Evolutionary conservation across 306 rosid genomes (phyloP), one percentile per base, ranked within the genome.

Genomic region (Lathyrus aphaca): DNA sequence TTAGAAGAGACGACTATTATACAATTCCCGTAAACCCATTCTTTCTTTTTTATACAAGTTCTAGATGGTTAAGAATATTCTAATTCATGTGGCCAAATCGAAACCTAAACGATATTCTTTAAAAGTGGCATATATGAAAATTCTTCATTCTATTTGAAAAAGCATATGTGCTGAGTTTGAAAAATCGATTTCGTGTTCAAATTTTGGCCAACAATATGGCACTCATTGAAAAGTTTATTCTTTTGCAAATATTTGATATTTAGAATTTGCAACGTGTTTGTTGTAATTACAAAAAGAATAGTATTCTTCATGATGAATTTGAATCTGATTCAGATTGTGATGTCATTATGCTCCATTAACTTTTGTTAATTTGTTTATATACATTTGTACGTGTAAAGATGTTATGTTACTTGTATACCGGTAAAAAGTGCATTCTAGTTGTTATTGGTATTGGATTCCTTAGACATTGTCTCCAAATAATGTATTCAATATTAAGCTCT

Each of bases 151-250:
- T 9, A 16, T 9, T 23, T 10, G 32, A 75, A 37, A 54, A 2
- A 49, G 79, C 74, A 85, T 69, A 69, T 62, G 79, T 78, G 74
- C 78, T 39, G 50, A 12, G 63, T 75, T 78, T 78, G 45, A 54
- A 65, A 73, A 43, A 59, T 61, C 40, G 71, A 23, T 58, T 58
- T 50, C 66, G 70, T 66, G 84, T 57, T 74, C 57, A 63, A 60
- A 54, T 58, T 64, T 80, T 68, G 64, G 81, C 79, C 87, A 74
- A 64, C 67, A 69, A 69, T 4, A 51, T 77, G 69, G 57, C 70
- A 43, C 17, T 57, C 30, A 43, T 42, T 66, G 43, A 17, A 79
- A 74, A 74, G 58, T 65, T 64, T 63, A 65, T 69, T 74, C 78
- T 60, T 38, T 15, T 17, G 35, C 15, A 46, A 55, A 49, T 69